phyloP scores from a whole-genome alignment of 1,139 yeast genomes.

The Saccharomycopsis hybrid region DNA sequence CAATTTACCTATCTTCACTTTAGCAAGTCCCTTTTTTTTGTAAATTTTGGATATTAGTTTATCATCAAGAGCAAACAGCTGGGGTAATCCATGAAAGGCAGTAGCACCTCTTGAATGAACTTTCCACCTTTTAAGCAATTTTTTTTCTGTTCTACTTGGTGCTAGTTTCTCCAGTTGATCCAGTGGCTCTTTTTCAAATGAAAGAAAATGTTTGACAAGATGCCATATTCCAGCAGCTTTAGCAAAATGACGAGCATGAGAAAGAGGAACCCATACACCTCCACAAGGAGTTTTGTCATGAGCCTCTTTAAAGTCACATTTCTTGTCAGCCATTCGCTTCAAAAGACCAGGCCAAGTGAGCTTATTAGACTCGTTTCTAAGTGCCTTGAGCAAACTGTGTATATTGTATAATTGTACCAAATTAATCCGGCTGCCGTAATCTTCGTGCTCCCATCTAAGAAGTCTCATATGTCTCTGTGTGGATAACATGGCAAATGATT shows the following conservation, averaged over 20 bases:
- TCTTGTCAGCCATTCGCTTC: neutral
- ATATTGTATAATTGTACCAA: neutral
- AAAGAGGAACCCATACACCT: neutral
- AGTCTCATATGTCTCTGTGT: neutral
- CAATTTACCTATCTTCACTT: neutral
- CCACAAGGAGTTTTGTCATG: neutral
- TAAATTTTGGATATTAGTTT: neutral
- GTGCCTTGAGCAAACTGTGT: neutral
- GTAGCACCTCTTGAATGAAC: neutral
- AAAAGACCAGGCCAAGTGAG: neutral
- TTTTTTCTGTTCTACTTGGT: neutral
- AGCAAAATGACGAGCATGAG: neutral
- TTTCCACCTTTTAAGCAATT: neutral
- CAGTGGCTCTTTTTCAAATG: neutral
- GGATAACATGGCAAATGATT: conserved; percentile 3
- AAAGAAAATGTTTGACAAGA: neutral
- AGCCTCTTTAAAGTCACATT: neutral
- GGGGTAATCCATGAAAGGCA: neutral
- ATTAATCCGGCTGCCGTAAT: neutral
- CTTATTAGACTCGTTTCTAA: neutral
- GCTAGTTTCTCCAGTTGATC: neutral
- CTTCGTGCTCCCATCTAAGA: conserved; percentile 3
- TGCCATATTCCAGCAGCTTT: neutral
- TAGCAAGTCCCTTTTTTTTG: neutral
- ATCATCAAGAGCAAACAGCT: neutral